Evolutionary conservation across 495 filamentous ascomycete species (phyloP).

Genomic region (Aspergillus nanangensis): DNA sequence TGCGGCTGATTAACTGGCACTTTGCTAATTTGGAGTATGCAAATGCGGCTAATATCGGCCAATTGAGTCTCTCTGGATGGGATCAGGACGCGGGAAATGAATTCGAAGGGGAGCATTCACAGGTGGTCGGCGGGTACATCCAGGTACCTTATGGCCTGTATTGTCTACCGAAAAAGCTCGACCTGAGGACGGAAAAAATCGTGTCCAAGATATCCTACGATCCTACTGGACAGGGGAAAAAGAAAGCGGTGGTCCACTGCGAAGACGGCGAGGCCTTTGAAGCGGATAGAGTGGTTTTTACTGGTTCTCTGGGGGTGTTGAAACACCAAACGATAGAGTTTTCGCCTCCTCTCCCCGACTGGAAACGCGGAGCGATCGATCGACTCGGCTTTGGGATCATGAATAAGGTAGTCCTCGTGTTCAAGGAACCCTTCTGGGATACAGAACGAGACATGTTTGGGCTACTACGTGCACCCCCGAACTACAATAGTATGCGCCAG

Average conservation of each 20-base stretch:
- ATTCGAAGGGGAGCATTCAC: slow-evolving; percentile 89
- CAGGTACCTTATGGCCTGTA: slow-evolving; percentile 82
- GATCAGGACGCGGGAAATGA: slow-evolving; percentile 97
- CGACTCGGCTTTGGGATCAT: slow-evolving; percentile 91
- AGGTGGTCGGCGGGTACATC: slow-evolving; percentile 89
- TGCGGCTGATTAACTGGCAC: slow-evolving; percentile 95
- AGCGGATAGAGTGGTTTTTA: slow-evolving; percentile 84
- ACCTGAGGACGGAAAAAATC: slow-evolving; percentile 66
- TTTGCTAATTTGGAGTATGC: slow-evolving; percentile 97
- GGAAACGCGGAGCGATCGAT: slow-evolving; percentile 76
- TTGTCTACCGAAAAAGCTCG: slow-evolving; percentile 68
- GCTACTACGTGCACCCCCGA: slow-evolving; percentile 67
- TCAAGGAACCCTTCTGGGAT: slow-evolving; percentile 90
- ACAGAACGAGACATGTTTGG: slow-evolving; percentile 91
- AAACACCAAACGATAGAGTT: slow-evolving; percentile 74
- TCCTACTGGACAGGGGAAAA: slow-evolving; percentile 29
- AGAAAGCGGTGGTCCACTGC: slow-evolving; percentile 61
- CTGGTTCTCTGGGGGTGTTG: slow-evolving; percentile 83
- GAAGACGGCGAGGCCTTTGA: slow-evolving; percentile 71
- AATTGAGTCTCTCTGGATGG: slow-evolving; percentile 87
- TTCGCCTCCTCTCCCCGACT: slow-evolving; percentile 75
- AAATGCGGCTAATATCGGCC: slow-evolving; percentile 81
- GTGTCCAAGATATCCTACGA: slow-evolving; percentile 69
- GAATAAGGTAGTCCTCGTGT: slow-evolving; percentile 94
- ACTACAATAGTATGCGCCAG: slow-evolving; percentile 49